Evolutionary conservation across 345 rosid genomes (phyloP), one percentile per base, ranked within the genome.

Genomic region (Heritiera littoralis): DNA sequence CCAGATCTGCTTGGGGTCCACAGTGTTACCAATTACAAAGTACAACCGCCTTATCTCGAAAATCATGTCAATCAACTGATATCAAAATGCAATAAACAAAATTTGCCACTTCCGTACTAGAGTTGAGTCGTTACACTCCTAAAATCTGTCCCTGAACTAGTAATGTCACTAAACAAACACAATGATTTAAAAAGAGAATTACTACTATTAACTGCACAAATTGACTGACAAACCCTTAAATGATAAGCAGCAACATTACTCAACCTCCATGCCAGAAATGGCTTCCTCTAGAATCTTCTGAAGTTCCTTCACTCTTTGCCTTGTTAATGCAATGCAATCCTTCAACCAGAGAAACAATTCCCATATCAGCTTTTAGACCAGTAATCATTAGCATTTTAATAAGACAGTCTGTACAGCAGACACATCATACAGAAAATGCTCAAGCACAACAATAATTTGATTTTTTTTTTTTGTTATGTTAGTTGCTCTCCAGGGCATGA

Each of bases 291-390:
- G 82, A 64, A 89, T 85, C 55, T 76, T 52, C 66, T 79, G 79
- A 59, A 90, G 87, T 84, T 90, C 89, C 79, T 80, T 85, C 65
- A 81, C 85, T 71, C 92, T 90, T 75, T 89, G 91, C 83, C 86
- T 83, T 9, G 94, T 88, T 78, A 89, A 70, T 74, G 88, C 89
- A 66, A 91, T 79, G 69, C 92, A 89, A 71, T 87, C 91, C 94
- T 91, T 89, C 88, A 88, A 77, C 74, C 77, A 82, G 18, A 69
- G 15, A 28, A 68, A 2, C 70, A 60, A 65, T 9, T 30, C 77
- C 56, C 18, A 43, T 35, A 28, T 64, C 72, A 63, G 30, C 60
- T 49, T 14, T 74, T 48, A 32, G 14, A 32, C 49, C 46, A 59
- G 9, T 35, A 66, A 7, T 32, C 18, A 2, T 46, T 35, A 75